Evolutionary conservation across 2,329 filamentous ascomycete genomes (phyloP).

Genomic region (Rugonectria rugulosa): DNA sequence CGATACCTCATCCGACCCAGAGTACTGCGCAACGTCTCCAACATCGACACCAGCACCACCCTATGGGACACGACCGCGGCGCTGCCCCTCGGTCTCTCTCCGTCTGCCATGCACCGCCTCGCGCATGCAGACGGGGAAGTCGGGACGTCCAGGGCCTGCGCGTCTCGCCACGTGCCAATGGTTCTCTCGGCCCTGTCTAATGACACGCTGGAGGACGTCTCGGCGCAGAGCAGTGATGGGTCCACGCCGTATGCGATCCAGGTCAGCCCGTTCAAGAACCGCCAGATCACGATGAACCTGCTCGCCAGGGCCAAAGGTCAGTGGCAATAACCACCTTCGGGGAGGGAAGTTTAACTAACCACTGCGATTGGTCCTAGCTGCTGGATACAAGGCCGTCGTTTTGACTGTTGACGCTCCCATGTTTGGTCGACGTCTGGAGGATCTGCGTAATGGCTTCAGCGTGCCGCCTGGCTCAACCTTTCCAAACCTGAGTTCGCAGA

Average conservation of each 20-base stretch:
- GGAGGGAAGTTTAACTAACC: too few relatives aligned
- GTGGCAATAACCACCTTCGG: too few relatives aligned
- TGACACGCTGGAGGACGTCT: conserved; percentile 22
- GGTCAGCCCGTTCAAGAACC: conserved; percentile 14
- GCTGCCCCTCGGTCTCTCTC: conserved; percentile 21
- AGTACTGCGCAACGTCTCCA: conserved; percentile 13
- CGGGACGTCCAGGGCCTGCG: conserved; percentile 11
- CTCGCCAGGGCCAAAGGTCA: too few relatives aligned
- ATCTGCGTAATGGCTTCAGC: conserved; percentile 35
- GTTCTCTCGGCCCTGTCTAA: conserved; percentile 14
- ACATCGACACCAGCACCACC: conserved; percentile 12
- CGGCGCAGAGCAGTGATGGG: conserved; percentile 2
- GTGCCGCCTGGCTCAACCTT: conserved; percentile 26
- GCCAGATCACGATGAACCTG: conserved; percentile 9
- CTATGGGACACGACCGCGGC: conserved; percentile 17
- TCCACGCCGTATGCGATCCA: conserved; percentile 22
- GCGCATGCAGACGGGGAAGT: conserved; percentile 18
- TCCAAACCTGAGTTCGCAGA: conserved; percentile 27
- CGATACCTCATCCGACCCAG: conserved; percentile 21
- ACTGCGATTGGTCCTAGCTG: conserved; percentile 2
- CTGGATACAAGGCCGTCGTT: conserved; percentile 38
- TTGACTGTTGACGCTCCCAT: conserved; percentile 38
- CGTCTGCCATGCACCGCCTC: conserved; percentile 15
- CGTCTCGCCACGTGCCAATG: background rate
- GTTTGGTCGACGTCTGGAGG: conserved; percentile 31